Conservation (phyloP, 768 basidiomycete genomes). For the Trametes cinnabarina region DNA sequence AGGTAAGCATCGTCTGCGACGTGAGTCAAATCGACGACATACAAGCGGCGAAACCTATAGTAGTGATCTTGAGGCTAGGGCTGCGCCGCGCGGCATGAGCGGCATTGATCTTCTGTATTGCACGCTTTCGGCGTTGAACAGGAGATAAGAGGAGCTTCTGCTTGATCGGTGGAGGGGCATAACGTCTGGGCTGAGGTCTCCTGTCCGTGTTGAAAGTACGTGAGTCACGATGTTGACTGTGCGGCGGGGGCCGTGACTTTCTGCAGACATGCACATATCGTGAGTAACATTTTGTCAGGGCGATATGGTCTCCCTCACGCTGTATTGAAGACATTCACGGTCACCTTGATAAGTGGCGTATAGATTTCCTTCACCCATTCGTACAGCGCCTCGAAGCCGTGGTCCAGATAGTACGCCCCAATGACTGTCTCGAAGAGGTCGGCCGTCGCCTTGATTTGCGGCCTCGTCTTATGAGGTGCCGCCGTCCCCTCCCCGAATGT, state of each 20-base stretch:
- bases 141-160: slow-evolving; percentile 68
- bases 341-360: slow-evolving; percentile 35
- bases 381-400: slow-evolving; percentile 37
- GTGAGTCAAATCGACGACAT: not conserved
- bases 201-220: not conserved
- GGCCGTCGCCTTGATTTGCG: slow-evolving; percentile 38
- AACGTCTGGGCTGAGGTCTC: slow-evolving; percentile 16
- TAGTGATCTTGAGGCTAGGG: not conserved
- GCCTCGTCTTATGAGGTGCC: slow-evolving; percentile 15
- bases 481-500: slow-evolving; percentile 26
- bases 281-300: not conserved
- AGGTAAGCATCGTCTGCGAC: not conserved
- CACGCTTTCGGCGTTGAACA: not conserved
- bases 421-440: slow-evolving; percentile 49
- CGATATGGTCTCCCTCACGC: slow-evolving; percentile 17
- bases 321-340: slow-evolving; percentile 29
- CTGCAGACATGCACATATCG: not conserved
- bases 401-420: slow-evolving; percentile 42
- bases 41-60: slow-evolving; percentile 1
- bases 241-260: not conserved
- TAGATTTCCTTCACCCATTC: slow-evolving; percentile 41
- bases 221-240: not conserved
- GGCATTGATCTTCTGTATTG: not conserved
- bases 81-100: slow-evolving; percentile 1
- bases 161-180: slow-evolving; percentile 39